A percentile compares a stretch with the other conserved stretches of the same genome.
phyloP scores from a whole-genome alignment of 208 protist genomes.

The Perkinsela sp. region DNA sequence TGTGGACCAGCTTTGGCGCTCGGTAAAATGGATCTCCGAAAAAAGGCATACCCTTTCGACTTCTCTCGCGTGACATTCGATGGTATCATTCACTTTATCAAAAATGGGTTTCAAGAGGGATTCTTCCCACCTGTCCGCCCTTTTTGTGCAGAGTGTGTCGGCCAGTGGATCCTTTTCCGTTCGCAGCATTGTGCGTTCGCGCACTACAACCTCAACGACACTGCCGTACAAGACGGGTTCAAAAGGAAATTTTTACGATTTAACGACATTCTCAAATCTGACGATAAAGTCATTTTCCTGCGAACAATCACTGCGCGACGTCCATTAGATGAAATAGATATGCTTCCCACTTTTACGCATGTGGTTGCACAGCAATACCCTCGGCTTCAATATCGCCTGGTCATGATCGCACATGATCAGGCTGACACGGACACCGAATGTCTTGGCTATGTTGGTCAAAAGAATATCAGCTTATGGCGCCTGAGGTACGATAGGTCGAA shows the following conservation, averaged over 20 bases:
- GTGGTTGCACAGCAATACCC: conserved; percentile 15
- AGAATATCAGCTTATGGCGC: conserved; percentile 15
- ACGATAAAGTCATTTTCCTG: conserved; percentile 20
- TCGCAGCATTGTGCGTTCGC: conserved; percentile 37
- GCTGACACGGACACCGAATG: conserved; percentile 13
- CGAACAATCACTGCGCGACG: conserved; percentile 24
- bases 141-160: conserved; percentile 33
- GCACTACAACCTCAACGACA: conserved; percentile 34
- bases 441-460: conserved; percentile 12
- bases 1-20: conserved; percentile 32
- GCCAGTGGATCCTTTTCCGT: conserved; percentile 31
- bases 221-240: conserved; percentile 16
- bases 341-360: conserved; percentile 9
- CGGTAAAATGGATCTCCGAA: conserved; percentile 28
- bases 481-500: conserved; percentile 11
- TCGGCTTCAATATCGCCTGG: conserved; percentile 14
- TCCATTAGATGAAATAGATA: conserved; percentile 16
- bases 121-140: conserved; percentile 31
- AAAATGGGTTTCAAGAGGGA: conserved; percentile 16
- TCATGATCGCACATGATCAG: conserved; percentile 30
- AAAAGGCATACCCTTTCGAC: conserved; percentile 30
- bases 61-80: conserved; percentile 33
- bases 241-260: conserved; percentile 17
- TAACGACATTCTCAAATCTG: conserved; percentile 8
- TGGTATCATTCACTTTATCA: conserved; percentile 23